Base-by-base conservation (phyloP, 441 rosid genomes). In the Gossypium schwendimanii region DNA sequence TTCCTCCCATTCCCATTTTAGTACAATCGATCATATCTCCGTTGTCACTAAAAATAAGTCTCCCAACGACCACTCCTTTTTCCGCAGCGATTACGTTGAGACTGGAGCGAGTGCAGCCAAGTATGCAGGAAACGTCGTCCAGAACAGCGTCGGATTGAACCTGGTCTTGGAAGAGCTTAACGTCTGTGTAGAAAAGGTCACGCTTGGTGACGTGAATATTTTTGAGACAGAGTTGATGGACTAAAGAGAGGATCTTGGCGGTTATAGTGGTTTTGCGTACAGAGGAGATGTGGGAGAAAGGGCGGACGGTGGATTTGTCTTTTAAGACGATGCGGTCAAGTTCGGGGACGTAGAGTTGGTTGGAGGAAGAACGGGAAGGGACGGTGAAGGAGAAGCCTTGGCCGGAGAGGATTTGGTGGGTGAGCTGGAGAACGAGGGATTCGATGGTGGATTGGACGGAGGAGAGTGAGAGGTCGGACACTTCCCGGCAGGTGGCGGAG, bases 21-120 rank as follows among this genome's bases (percentile, higher is more conserved):
- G 98, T 95, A 72, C 98, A 92, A 70, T 94, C 97, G 63, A 94
- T 94, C 94, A 94, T 88, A 60, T 95, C 97, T 4, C 98, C 99
- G 18, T 95, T 92, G 73, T 95, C 99, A n/a, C 97, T 91, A 73
- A 95, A 95, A 31, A 90, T 87, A 11, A 95, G 82, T 60, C 99
- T 87, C 39, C 98, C 98, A 10, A 92, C 99, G 2, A 92, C 98
- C 0, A 92, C 98, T 4, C 99, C 98, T 76, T 95, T 95, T 87
- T 95, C 96, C 0, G 98, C 70, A 0, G 98, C 99, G 15, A 95
- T 81, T 18, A 92, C 98, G 21, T 92, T 95, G 71, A 95, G 96
- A 44, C 96, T 89, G 24, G 98, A 91, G 18, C 97, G 81, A 55
- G 98, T 95, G 70, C 98, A 95, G 1, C 98, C 93, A 3, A 95